Conservation (phyloP, 2,329 filamentous ascomycete species). For the Monosporascus sp. region DNA sequence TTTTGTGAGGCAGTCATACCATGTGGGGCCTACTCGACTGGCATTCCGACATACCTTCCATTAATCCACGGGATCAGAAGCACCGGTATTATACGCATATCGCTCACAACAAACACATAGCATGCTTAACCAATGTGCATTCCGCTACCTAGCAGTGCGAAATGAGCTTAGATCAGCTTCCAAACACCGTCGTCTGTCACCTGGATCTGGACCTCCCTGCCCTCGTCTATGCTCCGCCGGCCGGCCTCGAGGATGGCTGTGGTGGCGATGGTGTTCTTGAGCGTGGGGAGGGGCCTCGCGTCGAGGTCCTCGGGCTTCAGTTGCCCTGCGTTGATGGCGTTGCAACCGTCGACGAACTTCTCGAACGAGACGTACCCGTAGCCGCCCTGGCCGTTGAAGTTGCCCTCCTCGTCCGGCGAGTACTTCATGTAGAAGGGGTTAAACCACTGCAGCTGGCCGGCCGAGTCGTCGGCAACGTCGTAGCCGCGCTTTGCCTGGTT, state of each 20-base stretch:
- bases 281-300: conserved; percentile 71
- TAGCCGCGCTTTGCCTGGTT: conserved; percentile 94
- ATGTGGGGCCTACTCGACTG: no score
- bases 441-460: conserved; percentile 70
- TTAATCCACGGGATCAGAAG: no score
- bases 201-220: conserved; percentile 69
- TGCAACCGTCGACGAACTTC: conserved; percentile 89
- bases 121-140: no score
- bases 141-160: background rate
- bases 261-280: conserved; percentile 85
- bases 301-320: conserved; percentile 73
- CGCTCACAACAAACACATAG: no score
- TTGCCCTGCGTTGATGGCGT: conserved; percentile 67
- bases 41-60: no score
- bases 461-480: conserved; percentile 80
- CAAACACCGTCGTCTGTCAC: conserved; percentile 56
- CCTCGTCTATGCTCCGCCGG: conserved; percentile 76
- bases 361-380: conserved; percentile 94
- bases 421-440: conserved; percentile 97
- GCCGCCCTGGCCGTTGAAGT: conserved; percentile 84
- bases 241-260: conserved; percentile 90
- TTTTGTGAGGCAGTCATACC: no score
- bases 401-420: conserved; percentile 88
- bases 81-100: no score
- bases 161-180: conserved; percentile 49